These are phyloP conservation scores for Gyrodon lividus DNA, from an alignment of 768 basidiomycete genomes.

Conservation along the genomic window DNA sequence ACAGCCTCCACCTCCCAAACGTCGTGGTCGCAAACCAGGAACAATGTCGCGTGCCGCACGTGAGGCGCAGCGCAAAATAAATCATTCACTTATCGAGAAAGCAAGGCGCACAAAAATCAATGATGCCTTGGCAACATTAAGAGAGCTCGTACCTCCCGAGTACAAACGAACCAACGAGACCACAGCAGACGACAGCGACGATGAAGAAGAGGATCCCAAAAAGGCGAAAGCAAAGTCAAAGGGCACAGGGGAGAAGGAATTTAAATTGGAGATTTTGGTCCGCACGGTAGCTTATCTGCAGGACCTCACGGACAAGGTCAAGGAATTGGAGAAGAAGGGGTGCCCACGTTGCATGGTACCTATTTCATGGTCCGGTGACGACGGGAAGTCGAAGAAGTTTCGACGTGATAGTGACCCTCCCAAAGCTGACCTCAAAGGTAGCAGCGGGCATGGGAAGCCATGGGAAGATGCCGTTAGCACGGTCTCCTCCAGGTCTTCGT, in stretches of 20 bases:
- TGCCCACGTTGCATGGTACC: slow-evolving; percentile 23
- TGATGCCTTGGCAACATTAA: slow-evolving; percentile 76
- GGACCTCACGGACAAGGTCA: slow-evolving; percentile 60
- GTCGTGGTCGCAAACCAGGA: slow-evolving; percentile 72
- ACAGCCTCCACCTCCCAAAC: slow-evolving; percentile 41
- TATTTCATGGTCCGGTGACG: slow-evolving; percentile 12
- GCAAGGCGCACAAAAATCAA: slow-evolving; percentile 95
- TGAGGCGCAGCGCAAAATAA: slow-evolving; percentile 86
- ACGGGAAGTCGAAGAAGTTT: neutral
- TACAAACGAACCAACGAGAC: slow-evolving; percentile 36
- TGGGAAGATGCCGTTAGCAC: neutral
- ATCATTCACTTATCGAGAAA: slow-evolving; percentile 95
- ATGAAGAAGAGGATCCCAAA: slow-evolving; percentile 31
- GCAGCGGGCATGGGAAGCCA: neutral
- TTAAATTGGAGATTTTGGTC: slow-evolving; percentile 89
- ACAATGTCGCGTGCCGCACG: slow-evolving; percentile 72
- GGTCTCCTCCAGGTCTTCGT: slow-evolving; percentile 4
- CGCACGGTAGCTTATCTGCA: slow-evolving; percentile 78
- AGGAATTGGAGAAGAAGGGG: slow-evolving; percentile 37
- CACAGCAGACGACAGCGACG: slow-evolving; percentile 35
- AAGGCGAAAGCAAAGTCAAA: slow-evolving; percentile 30
- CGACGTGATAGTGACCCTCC: neutral
- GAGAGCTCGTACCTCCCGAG: slow-evolving; percentile 70
- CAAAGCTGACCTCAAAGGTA: neutral
- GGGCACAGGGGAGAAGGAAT: slow-evolving; percentile 71